Conservation (phyloP, 306 rosid genomes). For the Pachyrhizus erosus region DNA sequence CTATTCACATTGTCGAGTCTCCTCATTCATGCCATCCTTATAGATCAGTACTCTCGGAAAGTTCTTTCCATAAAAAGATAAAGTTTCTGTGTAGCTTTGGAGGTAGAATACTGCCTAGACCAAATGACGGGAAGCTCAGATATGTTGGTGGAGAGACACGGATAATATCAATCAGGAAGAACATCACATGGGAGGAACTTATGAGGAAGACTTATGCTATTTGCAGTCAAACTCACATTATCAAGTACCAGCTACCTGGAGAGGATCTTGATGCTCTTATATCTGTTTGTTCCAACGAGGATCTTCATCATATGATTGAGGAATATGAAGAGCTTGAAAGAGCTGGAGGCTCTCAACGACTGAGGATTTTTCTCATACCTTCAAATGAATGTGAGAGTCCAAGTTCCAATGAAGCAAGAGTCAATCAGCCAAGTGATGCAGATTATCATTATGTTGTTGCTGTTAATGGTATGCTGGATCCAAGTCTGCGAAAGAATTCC, state of each 20-base stretch:
- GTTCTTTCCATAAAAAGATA: constrained; percentile 60
- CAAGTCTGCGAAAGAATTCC: constrained; percentile 61
- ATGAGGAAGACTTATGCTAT: constrained; percentile 69
- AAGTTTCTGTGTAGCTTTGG: constrained; percentile 95
- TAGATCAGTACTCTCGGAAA: constrained; percentile 56
- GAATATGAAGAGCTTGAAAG: constrained; percentile 86
- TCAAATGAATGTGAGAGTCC: constrained; percentile 75
- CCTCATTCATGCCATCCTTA: constrained; percentile 58
- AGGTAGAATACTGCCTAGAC: constrained; percentile 87
- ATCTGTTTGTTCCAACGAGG: constrained; percentile 93
- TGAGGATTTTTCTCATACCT: constrained; percentile 84
- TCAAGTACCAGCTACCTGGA: constrained; percentile 96
- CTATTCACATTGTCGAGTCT: constrained; percentile 53
- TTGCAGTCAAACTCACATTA: constrained; percentile 72
- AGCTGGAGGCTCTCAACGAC: constrained; percentile 74
- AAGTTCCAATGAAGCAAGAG: constrained; percentile 61
- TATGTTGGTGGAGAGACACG: constrained; percentile 95
- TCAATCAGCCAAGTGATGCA: constrained; percentile 55
- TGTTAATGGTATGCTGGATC: constrained; percentile 76
- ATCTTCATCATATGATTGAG: constrained; percentile 90
- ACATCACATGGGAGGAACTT: constrained; percentile 66
- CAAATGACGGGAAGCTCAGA: constrained; percentile 83
- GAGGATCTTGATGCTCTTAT: constrained; percentile 98
- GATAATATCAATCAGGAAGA: constrained; percentile 69
- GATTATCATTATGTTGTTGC: constrained; percentile 82